Conservation (phyloP, 2,329 filamentous ascomycete genomes). For the Rutstroemia sp. region DNA sequence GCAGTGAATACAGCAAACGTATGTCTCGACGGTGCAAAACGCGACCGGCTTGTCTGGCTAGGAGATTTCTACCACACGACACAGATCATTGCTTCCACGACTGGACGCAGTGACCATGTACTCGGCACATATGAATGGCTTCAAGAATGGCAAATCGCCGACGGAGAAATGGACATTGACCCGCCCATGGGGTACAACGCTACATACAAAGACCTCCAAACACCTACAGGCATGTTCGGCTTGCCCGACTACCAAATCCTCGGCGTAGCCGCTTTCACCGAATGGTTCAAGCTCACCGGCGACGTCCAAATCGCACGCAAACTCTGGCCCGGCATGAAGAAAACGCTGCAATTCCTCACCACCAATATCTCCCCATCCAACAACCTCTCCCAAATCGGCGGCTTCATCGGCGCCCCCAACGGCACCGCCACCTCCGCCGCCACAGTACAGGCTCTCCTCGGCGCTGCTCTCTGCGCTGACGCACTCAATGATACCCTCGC, state of each 20-base stretch:
- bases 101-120: constrained; percentile 18
- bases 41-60: constrained; percentile 36
- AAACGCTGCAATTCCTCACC: neutral
- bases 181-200: too few species aligned
- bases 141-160: too few species aligned
- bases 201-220: neutral
- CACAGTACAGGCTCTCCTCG: constrained; percentile 18
- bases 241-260: neutral
- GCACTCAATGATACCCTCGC: constrained; percentile 27
- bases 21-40: constrained; percentile 36
- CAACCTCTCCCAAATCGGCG: constrained; percentile 1
- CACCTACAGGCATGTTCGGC: neutral
- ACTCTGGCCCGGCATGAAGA: neutral
- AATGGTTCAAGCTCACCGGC: neutral
- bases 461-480: constrained; percentile 25
- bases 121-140: too few species aligned
- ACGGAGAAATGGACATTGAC: too few species aligned
- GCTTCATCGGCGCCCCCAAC: constrained; percentile 4
- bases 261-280: neutral
- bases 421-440: constrained; percentile 4
- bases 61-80: constrained; percentile 37
- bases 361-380: neutral
- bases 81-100: constrained; percentile 31
- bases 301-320: neutral
- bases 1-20: constrained; percentile 29